A percentile compares a stretch with the other conserved stretches of the same genome.
phyloP scores from a whole-genome alignment of 768 basidiomycete genomes.

The Phanerodontia chrysosporium region DNA sequence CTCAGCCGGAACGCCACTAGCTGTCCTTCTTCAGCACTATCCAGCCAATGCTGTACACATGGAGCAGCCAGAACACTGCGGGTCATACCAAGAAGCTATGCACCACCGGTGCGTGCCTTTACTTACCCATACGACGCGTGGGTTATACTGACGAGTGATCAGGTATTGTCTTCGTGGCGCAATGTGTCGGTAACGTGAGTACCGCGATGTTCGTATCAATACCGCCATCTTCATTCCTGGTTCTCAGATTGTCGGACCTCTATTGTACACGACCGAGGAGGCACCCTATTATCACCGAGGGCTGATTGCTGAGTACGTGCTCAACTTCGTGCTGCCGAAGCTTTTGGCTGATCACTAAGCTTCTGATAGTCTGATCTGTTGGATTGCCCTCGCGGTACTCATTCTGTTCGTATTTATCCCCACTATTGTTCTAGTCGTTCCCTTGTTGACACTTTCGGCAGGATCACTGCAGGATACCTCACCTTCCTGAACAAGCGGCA shows the following conservation, averaged over 20 bases:
- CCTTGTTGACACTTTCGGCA: constrained; percentile 8
- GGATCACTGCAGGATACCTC: constrained; percentile 35
- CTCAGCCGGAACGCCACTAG: constrained; percentile 14
- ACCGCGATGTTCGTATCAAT: no score
- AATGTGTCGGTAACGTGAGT: constrained; percentile 42
- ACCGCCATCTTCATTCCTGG: no score
- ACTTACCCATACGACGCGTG: background rate
- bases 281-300: constrained; percentile 37
- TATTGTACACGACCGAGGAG: constrained; percentile 34
- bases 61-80: constrained; percentile 38
- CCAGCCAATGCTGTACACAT: constrained; percentile 39
- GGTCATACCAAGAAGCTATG: constrained; percentile 40
- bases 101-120: constrained; percentile 32
- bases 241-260: constrained; percentile 33
- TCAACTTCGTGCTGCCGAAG: no score
- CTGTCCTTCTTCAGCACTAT: constrained; percentile 34
- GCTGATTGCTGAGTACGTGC: constrained; percentile 31
- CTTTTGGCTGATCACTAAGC: background rate
- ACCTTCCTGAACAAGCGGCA: constrained; percentile 35
- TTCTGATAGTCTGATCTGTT: constrained; percentile 34
- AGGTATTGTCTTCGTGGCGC: constrained; percentile 38
- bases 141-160: background rate
- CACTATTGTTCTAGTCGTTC: background rate
- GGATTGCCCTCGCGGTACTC: constrained; percentile 32
- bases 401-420: constrained; percentile 27